Percentiles rank a stretch among this genome's conserved stretches.
Evolutionary conservation across 352 stramenopile genomes (phyloP).

Genomic region (Phytophthora pini): DNA sequence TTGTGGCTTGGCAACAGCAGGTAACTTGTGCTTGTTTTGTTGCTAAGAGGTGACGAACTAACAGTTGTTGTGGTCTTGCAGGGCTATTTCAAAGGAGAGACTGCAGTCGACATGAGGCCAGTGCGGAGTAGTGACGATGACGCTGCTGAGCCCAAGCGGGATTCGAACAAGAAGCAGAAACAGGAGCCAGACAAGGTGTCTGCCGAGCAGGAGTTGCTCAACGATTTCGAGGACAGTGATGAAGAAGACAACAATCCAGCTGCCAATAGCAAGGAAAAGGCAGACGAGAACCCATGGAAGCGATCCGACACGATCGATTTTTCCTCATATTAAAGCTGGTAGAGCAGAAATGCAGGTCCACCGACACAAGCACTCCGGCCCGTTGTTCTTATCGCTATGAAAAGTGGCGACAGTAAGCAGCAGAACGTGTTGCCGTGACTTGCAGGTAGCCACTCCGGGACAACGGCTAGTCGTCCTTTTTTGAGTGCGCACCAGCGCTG

Average conservation of each 20-base stretch:
- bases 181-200: constrained; percentile 49
- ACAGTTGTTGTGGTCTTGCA: constrained; percentile 23
- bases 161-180: constrained; percentile 33
- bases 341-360: constrained; percentile 24
- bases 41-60: constrained; percentile 6
- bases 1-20: constrained; percentile 82
- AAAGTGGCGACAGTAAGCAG: background rate
- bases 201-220: constrained; percentile 79
- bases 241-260: constrained; percentile 47
- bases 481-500: constrained; percentile 39
- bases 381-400: constrained; percentile 6
- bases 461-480: constrained; percentile 66
- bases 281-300: constrained; percentile 52
- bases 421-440: background rate
- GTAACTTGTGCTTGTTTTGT: constrained; percentile 28
- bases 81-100: constrained; percentile 83
- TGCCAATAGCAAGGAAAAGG: constrained; percentile 18
- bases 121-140: constrained; percentile 14
- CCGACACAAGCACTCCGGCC: constrained; percentile 3
- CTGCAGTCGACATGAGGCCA: constrained; percentile 76
- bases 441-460: background rate
- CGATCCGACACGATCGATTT: constrained; percentile 83
- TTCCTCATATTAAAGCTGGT: constrained; percentile 50
- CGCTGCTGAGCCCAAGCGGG: constrained; percentile 9
- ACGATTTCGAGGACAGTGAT: constrained; percentile 88